phyloP scores from a whole-genome alignment of 805 yeast genomes.

The Saccharomyces jurei region DNA sequence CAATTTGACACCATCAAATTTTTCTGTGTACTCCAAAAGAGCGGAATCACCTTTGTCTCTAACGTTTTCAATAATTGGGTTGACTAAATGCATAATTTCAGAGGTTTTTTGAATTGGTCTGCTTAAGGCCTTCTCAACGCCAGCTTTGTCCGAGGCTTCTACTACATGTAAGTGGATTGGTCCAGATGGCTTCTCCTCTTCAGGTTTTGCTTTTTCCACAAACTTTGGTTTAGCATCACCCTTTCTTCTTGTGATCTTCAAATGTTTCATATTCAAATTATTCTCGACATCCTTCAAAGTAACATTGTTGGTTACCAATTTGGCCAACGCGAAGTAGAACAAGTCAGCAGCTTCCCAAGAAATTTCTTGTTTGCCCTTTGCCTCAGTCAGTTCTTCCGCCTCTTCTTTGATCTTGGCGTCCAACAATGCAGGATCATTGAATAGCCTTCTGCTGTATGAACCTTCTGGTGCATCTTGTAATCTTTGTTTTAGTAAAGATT shows the following conservation, averaged over 20 bases:
- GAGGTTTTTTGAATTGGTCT: constrained; percentile 95
- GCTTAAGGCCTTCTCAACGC: constrained; percentile 55
- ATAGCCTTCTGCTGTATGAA: constrained; percentile 87
- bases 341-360: constrained; percentile 98
- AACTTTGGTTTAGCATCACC: constrained; percentile 93
- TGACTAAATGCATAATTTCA: constrained; percentile 85
- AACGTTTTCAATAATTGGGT: constrained; percentile 80
- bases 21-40: constrained; percentile 77
- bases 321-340: constrained; percentile 65
- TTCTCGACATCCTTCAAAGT: constrained; percentile 71
- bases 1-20: constrained; percentile 79
- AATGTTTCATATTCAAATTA: constrained; percentile 73
- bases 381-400: constrained; percentile 91
- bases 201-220: constrained; percentile 30
- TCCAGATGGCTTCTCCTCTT: constrained; percentile 11
- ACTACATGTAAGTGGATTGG: constrained; percentile 23
- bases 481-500: constrained; percentile 57
- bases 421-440: constrained; percentile 66
- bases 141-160: constrained; percentile 23
- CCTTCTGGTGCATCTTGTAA: constrained; percentile 68
- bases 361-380: constrained; percentile 55
- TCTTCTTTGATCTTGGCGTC: constrained; percentile 90
- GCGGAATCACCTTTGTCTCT: constrained; percentile 77
- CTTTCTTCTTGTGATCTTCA: constrained; percentile 83
- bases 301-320: constrained; percentile 72